phyloP scores from a whole-genome alignment of 306 rosid species.

The Oxytropis ochrocephala region DNA sequence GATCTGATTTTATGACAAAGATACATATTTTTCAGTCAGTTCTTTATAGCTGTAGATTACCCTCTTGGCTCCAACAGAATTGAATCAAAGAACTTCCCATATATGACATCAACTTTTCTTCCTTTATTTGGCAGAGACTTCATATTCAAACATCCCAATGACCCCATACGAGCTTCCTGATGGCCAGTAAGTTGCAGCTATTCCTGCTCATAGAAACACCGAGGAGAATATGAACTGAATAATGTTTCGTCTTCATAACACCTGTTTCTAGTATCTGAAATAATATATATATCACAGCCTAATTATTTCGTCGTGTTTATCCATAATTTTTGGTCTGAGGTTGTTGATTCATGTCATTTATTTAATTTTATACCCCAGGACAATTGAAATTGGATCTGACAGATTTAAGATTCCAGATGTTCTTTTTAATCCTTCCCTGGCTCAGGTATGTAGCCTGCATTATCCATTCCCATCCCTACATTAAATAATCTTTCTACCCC shows the following conservation, averaged over 20 bases:
- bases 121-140: slow-evolving; percentile 50
- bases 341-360: background rate
- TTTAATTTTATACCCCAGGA: slow-evolving; percentile 40
- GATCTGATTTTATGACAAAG: slow-evolving; percentile 3
- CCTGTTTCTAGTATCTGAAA: background rate
- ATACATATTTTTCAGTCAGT: background rate
- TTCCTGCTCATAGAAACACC: slow-evolving; percentile 2
- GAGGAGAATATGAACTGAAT: background rate
- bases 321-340: background rate
- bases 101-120: slow-evolving; percentile 6
- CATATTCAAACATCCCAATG: slow-evolving; percentile 96
- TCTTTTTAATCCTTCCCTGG: slow-evolving; percentile 83
- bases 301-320: slow-evolving; percentile 3
- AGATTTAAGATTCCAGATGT: slow-evolving; percentile 97
- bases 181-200: slow-evolving; percentile 85
- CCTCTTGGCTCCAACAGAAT: slow-evolving; percentile 13
- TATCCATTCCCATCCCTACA: background rate
- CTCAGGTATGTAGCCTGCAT: slow-evolving; percentile 49
- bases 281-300: background rate
- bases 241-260: slow-evolving; percentile 17
- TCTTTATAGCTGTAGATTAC: slow-evolving; percentile 11
- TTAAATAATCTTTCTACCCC: background rate
- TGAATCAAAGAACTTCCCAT: background rate
- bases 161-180: slow-evolving; percentile 98
- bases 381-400: slow-evolving; percentile 94